These are phyloP conservation scores for Cadophora luteo-olivacea DNA, from an alignment of 2,329 filamentous ascomycete genomes.

Conservation along the genomic window DNA sequence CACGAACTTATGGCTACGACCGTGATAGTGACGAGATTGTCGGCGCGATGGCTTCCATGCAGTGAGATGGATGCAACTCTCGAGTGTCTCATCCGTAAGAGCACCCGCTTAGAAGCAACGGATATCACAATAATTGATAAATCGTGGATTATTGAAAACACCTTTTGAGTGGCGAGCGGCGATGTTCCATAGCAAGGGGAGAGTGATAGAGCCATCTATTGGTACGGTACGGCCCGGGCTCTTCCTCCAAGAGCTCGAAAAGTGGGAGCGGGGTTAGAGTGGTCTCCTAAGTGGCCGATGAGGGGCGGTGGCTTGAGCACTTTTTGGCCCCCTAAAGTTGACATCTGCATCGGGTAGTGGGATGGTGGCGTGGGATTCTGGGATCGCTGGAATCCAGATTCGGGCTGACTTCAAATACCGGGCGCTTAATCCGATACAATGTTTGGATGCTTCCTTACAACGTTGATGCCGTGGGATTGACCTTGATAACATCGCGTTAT, in stretches of 20 bases:
- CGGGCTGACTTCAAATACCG: background rate
- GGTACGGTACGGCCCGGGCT: slow-evolving; percentile 27
- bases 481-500: background rate
- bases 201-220: slow-evolving; percentile 22
- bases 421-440: slow-evolving; percentile 4
- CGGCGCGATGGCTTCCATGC: slow-evolving; percentile 1
- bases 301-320: background rate
- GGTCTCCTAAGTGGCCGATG: slow-evolving; percentile 29
- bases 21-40: slow-evolving; percentile 17
- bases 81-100: background rate
- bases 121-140: background rate
- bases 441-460: slow-evolving; percentile 6
- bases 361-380: slow-evolving; percentile 10
- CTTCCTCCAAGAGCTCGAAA: too few species aligned
- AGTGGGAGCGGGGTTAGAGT: slow-evolving; percentile 17
- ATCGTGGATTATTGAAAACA: too few species aligned
- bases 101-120: slow-evolving; percentile 19
- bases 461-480: too few species aligned
- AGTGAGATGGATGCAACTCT: background rate
- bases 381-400: slow-evolving; percentile 5
- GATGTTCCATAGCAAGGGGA: slow-evolving; percentile 1
- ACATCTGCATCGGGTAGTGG: slow-evolving; percentile 8
- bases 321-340: slow-evolving; percentile 4
- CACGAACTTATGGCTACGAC: background rate
- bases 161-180: too few species aligned